A percentile compares a stretch with the other conserved stretches of the same genome.
phyloP scores from a whole-genome alignment of 306 rosid species.

The Castanea crenata region DNA sequence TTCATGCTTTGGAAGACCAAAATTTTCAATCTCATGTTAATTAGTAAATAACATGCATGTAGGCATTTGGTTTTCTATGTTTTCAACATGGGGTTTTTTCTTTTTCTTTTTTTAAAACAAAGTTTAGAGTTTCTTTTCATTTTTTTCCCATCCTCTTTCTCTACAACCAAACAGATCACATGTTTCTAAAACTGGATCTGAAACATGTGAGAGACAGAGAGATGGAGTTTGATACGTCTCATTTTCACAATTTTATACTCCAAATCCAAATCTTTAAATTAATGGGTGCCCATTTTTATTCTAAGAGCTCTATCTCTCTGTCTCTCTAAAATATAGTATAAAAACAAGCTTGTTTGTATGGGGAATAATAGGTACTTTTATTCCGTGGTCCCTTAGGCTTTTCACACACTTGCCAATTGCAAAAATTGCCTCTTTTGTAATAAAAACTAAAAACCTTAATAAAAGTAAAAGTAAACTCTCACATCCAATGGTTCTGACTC shows the following conservation, averaged over 20 bases:
- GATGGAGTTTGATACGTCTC: conserved; percentile 15
- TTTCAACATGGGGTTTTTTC: background rate
- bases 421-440: too few relatives aligned
- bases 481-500: conserved; percentile 26
- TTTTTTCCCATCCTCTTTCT: conserved; percentile 10
- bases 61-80: background rate
- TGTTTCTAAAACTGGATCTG: conserved; percentile 26
- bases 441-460: background rate
- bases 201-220: conserved; percentile 33
- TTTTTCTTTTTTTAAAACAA: background rate
- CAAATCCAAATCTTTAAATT: background rate
- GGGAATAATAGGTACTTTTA: conserved; percentile 35
- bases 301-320: background rate
- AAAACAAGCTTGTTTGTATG: conserved; percentile 15
- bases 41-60: conserved; percentile 14
- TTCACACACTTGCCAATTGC: too few relatives aligned
- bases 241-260: background rate
- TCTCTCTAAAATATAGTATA: too few relatives aligned
- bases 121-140: background rate
- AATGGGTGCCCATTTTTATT: background rate
- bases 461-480: conserved; percentile 3
- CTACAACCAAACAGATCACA: conserved; percentile 28
- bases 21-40: background rate
- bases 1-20: background rate
- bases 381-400: conserved; percentile 60